Conservation (phyloP, 768 basidiomycete genomes). For the Cytidiella melzeri region DNA sequence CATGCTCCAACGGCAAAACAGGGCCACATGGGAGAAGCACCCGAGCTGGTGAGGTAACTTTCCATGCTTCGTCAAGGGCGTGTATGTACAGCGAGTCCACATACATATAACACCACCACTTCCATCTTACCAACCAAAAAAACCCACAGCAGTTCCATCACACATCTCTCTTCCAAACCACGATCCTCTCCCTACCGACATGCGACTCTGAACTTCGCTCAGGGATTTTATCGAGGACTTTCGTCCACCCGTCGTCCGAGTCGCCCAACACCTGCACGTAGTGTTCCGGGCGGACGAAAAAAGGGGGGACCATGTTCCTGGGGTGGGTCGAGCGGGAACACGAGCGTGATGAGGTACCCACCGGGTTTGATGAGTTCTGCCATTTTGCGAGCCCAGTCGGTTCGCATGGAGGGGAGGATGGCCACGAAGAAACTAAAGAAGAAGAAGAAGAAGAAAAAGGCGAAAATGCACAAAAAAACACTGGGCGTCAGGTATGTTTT, state of each 20-base stretch:
- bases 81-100: too few species aligned
- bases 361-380: conserved; percentile 50
- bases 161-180: conserved; percentile 42
- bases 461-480: not conserved
- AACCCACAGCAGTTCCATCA: not conserved
- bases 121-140: not conserved
- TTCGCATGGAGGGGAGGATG: conserved; percentile 47
- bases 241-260: conserved; percentile 33
- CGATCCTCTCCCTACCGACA: conserved; percentile 42
- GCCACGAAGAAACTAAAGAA: conserved; percentile 62
- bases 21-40: too few species aligned
- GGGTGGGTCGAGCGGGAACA: conserved; percentile 42
- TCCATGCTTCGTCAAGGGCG: too few species aligned
- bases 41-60: too few species aligned
- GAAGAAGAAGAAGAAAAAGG: too few species aligned
- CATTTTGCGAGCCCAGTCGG: conserved; percentile 56
- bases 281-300: conserved; percentile 49
- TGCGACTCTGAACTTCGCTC: conserved; percentile 34
- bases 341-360: conserved; percentile 54
- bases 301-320: conserved; percentile 39
- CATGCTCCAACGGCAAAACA: too few species aligned
- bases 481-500: not conserved
- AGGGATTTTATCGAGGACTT: conserved; percentile 48
- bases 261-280: conserved; percentile 45
- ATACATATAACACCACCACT: not conserved